Base-by-base conservation (phyloP, 768 basidiomycete species). In the Lactarius indigo region DNA sequence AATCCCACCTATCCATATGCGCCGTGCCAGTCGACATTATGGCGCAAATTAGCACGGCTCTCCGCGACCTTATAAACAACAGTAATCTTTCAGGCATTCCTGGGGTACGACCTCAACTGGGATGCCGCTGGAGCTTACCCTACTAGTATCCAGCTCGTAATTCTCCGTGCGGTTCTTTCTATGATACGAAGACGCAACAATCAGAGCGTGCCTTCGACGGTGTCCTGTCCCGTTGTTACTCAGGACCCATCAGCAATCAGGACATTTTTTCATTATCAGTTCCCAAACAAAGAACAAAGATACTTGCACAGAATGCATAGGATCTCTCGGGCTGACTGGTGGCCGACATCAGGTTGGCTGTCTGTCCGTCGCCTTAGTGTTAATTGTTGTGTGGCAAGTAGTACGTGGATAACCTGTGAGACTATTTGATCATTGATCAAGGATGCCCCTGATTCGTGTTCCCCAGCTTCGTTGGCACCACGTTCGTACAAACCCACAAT, bases 221-320 rank as follows among this genome's bases (percentile, higher is more conserved):
- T 5, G 88, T 86, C 15, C 78, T 86, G 0, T 91, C 90, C 73
- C 89, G 92, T 73, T 91, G 91, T 71, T 91, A 92, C 64, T 78
- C 75, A 10, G 89, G 89, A 2, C 76, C 72, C 30, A 84, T 85
- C 44, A 74, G 72, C 1, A 73, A 85, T 4, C 35, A 35, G 35
- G 35, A 37, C 12, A 12, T 37, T 37, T 37, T 37, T 37, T 37
- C 35, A 37, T 12, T 37, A 2, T 13, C 35, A 13, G 12, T 37
- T 37, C 35, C 12, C 35, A 37, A 37, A 37, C 35, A 37, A 37
- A 37, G 35, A 37, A 1, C 12, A n/a, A n/a, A n/a, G n/a, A n/a
- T 37, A 35, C 35, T 37, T 37, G 10, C 35, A 37, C 35, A 37
- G 35, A 37, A 37, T 37, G 35, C 12, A 37, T 88, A 90, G 73